Percentiles rank a stretch among this genome's conserved stretches.
phyloP scores from a whole-genome alignment of 495 filamentous ascomycete genomes.

The Podospora sp. region DNA sequence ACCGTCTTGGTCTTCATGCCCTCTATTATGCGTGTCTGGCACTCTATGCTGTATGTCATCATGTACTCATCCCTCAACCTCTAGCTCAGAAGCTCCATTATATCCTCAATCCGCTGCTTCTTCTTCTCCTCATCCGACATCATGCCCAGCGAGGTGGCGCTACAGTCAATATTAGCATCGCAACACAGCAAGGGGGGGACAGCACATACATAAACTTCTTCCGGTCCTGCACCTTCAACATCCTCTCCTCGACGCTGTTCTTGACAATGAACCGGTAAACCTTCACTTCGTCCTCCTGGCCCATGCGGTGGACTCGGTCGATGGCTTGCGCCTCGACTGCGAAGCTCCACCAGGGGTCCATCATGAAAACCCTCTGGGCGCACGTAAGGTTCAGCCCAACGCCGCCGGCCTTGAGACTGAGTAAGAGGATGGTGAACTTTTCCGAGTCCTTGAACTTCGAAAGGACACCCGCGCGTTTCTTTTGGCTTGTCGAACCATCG shows the following conservation, averaged over 20 bases:
- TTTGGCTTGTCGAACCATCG: conserved; percentile 88
- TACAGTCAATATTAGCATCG: conserved; percentile 37
- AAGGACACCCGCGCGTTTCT: conserved; percentile 75
- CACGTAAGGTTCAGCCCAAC: conserved; percentile 91
- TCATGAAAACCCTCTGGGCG: conserved; percentile 90
- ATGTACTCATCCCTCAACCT: too few relatives aligned
- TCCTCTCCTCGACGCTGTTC: conserved; percentile 90
- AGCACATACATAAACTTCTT: conserved; percentile 88
- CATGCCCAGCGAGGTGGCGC: conserved; percentile 89
- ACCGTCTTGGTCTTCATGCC: too few relatives aligned
- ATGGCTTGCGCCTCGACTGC: conserved; percentile 97
- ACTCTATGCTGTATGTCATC: too few relatives aligned
- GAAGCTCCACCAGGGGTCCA: conserved; percentile 99
- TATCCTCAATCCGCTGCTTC: conserved; percentile 87
- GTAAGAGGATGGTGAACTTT: conserved; percentile 66
- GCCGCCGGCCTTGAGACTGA: conserved; percentile 87
- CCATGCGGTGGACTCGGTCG: conserved; percentile 98
- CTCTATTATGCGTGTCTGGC: not conserved
- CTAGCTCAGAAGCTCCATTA: conserved; percentile 86
- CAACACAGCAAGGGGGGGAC: not conserved
- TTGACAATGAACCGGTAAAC: conserved; percentile 86
- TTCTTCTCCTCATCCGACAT: conserved; percentile 93
- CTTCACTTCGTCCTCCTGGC: conserved; percentile 81
- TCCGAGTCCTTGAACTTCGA: conserved; percentile 62
- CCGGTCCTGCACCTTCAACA: conserved; percentile 90